Evolutionary conservation across 2,329 filamentous ascomycete genomes (phyloP), one percentile per base, ranked within the genome.

Genomic region (Sporothrix mexicana): DNA sequence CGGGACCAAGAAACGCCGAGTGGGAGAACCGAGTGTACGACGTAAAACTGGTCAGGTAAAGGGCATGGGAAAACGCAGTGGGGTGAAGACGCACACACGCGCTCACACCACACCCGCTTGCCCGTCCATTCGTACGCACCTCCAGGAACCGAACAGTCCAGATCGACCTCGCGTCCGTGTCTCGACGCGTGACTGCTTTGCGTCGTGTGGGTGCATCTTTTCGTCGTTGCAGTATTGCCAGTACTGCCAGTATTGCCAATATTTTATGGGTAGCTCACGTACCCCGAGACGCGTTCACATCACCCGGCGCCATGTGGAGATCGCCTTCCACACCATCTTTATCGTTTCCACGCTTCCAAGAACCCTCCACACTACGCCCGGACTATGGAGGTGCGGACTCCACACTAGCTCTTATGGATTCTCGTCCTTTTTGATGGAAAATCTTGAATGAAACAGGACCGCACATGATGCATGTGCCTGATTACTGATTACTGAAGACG

Each of bases 1-100:
- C 17, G 36, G 59, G 59, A 62, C 8, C 59, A 62, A 62, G 36
- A 62, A 62, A 62, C 36, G 59, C 59, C 59, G 59, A 62, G 30
- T 36, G 30, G 30, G 59, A 62, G 36, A 62, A 36, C 36, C 17
- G 41, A 20, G 25, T n/a, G n/a, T n/a, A n/a, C n/a, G n/a, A n/a
- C n/a, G n/a, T n/a, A n/a, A n/a, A n/a, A n/a, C n/a, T n/a, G n/a
- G n/a, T n/a, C n/a, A n/a, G n/a, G n/a, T 25, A 12, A 57, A 41
- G 20, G 36, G 25, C 25, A 61, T 20, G 2, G 30, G 7, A 17
- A 2, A 43, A 23, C 30, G 9, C 15, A 36, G 36, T 17, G 17
- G 43, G 30, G 30, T 36, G 23, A 62, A 62, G 57, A 61, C 41
- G 41, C 23, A 61, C 23, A 25, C 57, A 62, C 30, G 36, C 36